Base-by-base conservation (phyloP, 805 yeast species). In the Candida broadrunensis region DNA sequence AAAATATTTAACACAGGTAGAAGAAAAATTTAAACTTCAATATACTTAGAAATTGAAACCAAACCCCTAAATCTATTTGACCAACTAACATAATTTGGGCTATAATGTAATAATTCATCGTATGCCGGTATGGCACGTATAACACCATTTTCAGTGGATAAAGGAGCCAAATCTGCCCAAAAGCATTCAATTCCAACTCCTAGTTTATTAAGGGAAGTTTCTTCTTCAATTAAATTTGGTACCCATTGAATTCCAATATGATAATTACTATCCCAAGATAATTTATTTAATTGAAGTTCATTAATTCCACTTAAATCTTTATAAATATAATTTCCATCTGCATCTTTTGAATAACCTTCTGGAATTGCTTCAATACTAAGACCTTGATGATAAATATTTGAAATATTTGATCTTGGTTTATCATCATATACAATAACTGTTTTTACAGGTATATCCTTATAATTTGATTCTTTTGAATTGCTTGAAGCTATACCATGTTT, bases 201-300 rank as follows among this genome's bases (percentile, higher is more conserved):
- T 37, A 88, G 60, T 27, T 42, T 65, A 56, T 51, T 66, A 24
- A 61, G 60, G 16, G 60, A 37, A n/a, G 58, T 60, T 13, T 54
- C 61, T 21, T 51, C 60, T 17, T 61, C 65, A 5, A 42, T 29
- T 56, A 63, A 63, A 39, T 72, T 73, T 4, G 95, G 95, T 25
- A 84, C 66, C 95, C 95, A 88, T 54, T 85, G 85, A 37, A 88
- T 50, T 2, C 83, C 85, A 33, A 88, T 44, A 47, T 75, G 85
- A 52, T 78, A 83, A 1, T 67, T 51, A 37, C 70, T 69, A 4
- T 74, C 66, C 81, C 88, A 82, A 49, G 74, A 70, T 20, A 83
- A 61, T 54, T 83, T 86, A 59, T 84, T 85, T 42, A 88, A 54
- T 38, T 77, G 78, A 4, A 85, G 52, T 44, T 73, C 73, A 46